Evolutionary conservation across 2,329 filamentous ascomycete genomes (phyloP).

Genomic region (Verticillium isaacii): DNA sequence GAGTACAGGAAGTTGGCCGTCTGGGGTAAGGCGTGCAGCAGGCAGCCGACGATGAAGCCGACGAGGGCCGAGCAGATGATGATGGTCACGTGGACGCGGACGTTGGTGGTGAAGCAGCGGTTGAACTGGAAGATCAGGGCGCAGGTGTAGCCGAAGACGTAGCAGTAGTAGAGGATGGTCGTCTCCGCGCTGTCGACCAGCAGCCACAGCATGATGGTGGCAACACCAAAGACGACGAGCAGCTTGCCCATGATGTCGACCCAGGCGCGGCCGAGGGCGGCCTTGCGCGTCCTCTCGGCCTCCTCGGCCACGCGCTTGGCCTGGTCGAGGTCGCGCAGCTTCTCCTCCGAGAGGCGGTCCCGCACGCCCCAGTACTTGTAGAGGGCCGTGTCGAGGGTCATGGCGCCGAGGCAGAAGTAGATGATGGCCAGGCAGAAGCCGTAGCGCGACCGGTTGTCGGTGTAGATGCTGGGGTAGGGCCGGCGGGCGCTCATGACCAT

Average conservation of each 20-base stretch:
- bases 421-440: conserved; percentile 31
- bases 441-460: conserved; percentile 23
- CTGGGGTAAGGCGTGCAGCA: conserved; percentile 22
- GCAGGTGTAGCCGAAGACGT: conserved; percentile 27
- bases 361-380: conserved; percentile 29
- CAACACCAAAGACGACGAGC: conserved; percentile 24
- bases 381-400: conserved; percentile 29
- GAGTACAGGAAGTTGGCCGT: conserved; percentile 21
- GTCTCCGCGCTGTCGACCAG: conserved; percentile 24
- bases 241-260: conserved; percentile 22
- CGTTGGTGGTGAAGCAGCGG: conserved; percentile 31
- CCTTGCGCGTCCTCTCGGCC: conserved; percentile 12
- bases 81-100: conserved; percentile 24
- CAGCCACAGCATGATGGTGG: conserved; percentile 26
- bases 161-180: conserved; percentile 27
- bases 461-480: conserved; percentile 21
- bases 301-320: conserved; percentile 15
- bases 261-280: conserved; percentile 15
- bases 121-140: conserved; percentile 35
- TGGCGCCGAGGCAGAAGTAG: conserved; percentile 33
- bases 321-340: conserved; percentile 21
- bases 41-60: conserved; percentile 26
- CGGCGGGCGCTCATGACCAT: conserved; percentile 26
- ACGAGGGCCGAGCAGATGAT: conserved; percentile 24
- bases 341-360: conserved; percentile 26